Base-by-base conservation (phyloP, 2,329 filamentous ascomycete species). In the Diplodia scrobiculata region DNA sequence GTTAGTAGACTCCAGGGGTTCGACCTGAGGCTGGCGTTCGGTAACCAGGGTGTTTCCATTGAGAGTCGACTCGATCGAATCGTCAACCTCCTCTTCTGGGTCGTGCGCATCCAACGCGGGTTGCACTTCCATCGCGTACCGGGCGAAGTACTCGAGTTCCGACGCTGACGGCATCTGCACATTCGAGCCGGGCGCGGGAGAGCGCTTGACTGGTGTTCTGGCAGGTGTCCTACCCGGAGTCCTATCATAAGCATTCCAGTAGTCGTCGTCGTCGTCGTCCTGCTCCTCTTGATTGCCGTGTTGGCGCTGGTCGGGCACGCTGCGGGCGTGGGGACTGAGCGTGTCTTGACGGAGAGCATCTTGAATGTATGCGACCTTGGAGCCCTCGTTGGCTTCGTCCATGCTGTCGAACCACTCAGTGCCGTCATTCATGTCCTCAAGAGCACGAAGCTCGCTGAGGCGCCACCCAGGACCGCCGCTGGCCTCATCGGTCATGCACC, bases 81-180 rank as follows among this genome's bases (percentile, higher is more conserved):
- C 80, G 1, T 81, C 73, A 21, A 76, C 73, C 58, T 84, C 87
- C 78, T 92, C 90, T 71, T 92, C 89, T n/a, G 90, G 90, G 70
- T 93, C 90, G 74, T 93, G 87, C 66, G 86, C 87, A 76, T 94
- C 91, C 82, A 94, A 87, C 36, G 90, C 90, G 2, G 91, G 90
- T 74, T 94, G 91, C 9, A 94, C 90, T 69, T 86, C 82, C n/a
- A 73, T 72, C 71, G 90, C 88, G 75, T 95, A 94, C 73, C 89
- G 87, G 19, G 89, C 86, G 75, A 87, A 94, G 76, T 94, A 94
- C 51, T 87, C 87, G 54, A 89, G 86, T 68, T 93, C 90, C 60
- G 83, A 74, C 6, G 78, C 74, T 64, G 71, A 75, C 32, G 70
- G 77, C 67, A 69, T 74, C 72, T 77, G 75, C 9, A 71, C 77